Conservation (phyloP, 805 yeast species). For the Metschnikowia arizonensis region DNA sequence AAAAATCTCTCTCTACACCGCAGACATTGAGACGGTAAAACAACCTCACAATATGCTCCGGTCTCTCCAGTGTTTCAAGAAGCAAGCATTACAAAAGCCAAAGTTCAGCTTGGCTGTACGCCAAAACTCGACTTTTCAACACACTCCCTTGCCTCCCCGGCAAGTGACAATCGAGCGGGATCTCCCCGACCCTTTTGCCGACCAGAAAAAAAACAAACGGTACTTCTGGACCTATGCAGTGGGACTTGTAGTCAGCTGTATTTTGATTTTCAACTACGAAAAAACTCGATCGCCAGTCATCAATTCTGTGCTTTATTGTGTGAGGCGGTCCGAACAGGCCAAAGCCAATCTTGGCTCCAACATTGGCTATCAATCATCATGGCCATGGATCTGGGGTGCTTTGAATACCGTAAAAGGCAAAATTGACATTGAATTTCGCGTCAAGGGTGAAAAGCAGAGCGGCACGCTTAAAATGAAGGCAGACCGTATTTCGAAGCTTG, state of each 20-base stretch:
- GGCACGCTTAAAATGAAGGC: constrained; percentile 66
- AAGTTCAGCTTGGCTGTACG: not conserved
- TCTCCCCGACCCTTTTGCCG: constrained; percentile 74
- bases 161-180: constrained; percentile 66
- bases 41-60: not conserved
- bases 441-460: constrained; percentile 58
- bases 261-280: constrained; percentile 84
- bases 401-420: constrained; percentile 79
- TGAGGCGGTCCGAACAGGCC: constrained; percentile 70
- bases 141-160: constrained; percentile 1
- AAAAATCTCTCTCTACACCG: not conserved
- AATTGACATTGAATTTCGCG: constrained; percentile 67
- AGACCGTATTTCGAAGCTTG: constrained; percentile 55
- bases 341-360: constrained; percentile 65
- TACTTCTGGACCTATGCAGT: constrained; percentile 48
- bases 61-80: constrained; percentile 1
- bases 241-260: constrained; percentile 37
- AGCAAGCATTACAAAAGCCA: not conserved
- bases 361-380: constrained; percentile 64
- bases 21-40: not conserved
- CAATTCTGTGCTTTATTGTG: constrained; percentile 76
- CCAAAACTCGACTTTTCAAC: not conserved
- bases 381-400: constrained; percentile 89
- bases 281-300: constrained; percentile 87
- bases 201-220: constrained; percentile 45